These are phyloP conservation scores for Dryas integrifolia DNA, from an alignment of 331 rosid genomes.

Conservation along the genomic window DNA sequence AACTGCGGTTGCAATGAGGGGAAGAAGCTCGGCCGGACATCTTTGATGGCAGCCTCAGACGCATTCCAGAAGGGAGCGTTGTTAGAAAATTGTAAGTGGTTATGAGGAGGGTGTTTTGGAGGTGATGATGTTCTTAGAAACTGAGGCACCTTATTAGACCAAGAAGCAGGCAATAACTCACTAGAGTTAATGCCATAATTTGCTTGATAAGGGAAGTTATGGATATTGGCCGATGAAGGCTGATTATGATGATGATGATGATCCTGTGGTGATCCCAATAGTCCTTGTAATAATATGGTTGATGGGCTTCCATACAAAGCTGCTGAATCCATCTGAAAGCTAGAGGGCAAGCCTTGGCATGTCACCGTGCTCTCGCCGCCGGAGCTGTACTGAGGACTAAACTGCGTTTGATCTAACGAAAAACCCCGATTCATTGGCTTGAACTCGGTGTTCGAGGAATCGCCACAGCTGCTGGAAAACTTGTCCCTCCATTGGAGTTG, in stretches of 20 bases:
- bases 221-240: slow-evolving; percentile 31
- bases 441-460: slow-evolving; percentile 41
- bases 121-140: slow-evolving; percentile 53
- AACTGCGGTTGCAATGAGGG: slow-evolving; percentile 67
- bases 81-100: slow-evolving; percentile 77
- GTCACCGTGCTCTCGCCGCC: slow-evolving; percentile 76
- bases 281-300: slow-evolving; percentile 66
- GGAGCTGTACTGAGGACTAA: slow-evolving; percentile 75
- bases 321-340: slow-evolving; percentile 56
- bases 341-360: slow-evolving; percentile 49
- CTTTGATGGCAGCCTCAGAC: slow-evolving; percentile 60
- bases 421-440: slow-evolving; percentile 61
- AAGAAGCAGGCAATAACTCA: slow-evolving; percentile 45
- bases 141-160: slow-evolving; percentile 66
- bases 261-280: slow-evolving; percentile 35
- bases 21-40: slow-evolving; percentile 48
- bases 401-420: slow-evolving; percentile 64
- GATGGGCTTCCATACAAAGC: slow-evolving; percentile 62
- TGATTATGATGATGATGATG: slow-evolving; percentile 43
- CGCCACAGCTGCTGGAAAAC: slow-evolving; percentile 47
- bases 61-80: slow-evolving; percentile 87
- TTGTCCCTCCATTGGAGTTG: slow-evolving; percentile 76
- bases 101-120: slow-evolving; percentile 31
- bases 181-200: slow-evolving; percentile 51
- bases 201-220: slow-evolving; percentile 37